Evolutionary conservation across 129 eudicot species (phyloP).

Genomic region (Escallonia herrerae): DNA sequence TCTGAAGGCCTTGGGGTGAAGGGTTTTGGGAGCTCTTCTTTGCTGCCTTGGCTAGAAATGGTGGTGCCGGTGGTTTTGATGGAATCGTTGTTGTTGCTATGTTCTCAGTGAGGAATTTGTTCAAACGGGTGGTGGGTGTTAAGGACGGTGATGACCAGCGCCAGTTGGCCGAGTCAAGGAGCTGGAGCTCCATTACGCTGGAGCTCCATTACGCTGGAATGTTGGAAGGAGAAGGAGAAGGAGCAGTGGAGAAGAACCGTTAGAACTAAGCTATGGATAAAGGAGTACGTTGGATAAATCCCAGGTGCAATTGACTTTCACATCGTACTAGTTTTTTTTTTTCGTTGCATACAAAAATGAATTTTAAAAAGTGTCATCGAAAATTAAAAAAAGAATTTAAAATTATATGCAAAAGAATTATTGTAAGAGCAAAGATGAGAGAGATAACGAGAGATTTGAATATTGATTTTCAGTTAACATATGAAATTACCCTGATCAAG

Average conservation of each 20-base stretch:
- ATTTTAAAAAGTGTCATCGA: no score
- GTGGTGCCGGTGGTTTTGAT: neutral
- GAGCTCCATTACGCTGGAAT: neutral
- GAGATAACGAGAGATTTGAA: no score
- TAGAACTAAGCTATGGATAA: no score
- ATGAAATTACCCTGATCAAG: no score
- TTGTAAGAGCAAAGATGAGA: no score
- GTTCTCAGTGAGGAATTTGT: conserved; percentile 29
- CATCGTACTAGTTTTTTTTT: no score
- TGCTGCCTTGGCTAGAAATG: conserved; percentile 15
- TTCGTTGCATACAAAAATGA: no score
- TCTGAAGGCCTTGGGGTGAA: conserved; percentile 35
- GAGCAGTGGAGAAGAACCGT: neutral
- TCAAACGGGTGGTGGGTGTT: conserved; percentile 32
- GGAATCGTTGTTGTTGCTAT: neutral
- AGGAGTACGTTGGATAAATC: no score
- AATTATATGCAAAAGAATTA: no score
- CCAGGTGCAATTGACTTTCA: no score
- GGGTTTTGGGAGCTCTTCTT: conserved; percentile 25
- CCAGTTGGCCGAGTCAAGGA: neutral
- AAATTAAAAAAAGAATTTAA: no score
- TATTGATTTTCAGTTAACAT: no score
- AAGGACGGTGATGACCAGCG: conserved; percentile 23
- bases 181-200: conserved; percentile 11
- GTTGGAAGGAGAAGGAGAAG: neutral